phyloP scores from a whole-genome alignment of 371 early-diverging fungal genomes.

The Apophysomyces elegans region DNA sequence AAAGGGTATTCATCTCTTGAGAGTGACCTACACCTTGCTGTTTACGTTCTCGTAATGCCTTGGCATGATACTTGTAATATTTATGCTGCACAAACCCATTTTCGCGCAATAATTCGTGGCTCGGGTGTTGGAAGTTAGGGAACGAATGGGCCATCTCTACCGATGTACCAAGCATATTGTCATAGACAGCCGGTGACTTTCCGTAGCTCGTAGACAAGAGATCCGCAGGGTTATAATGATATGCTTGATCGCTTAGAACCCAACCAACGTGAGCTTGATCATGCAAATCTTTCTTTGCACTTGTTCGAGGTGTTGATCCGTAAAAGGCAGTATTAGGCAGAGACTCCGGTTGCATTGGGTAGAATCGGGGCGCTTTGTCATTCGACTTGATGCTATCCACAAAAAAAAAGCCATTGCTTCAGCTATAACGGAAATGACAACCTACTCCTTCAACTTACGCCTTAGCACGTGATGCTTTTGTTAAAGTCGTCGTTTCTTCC shows the following conservation, averaged over 20 bases:
- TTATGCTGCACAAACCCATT: conserved; percentile 95
- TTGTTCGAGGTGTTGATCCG: conserved; percentile 30
- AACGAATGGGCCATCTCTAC: conserved; percentile 68
- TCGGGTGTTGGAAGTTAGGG: conserved; percentile 87
- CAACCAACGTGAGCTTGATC: conserved; percentile 87
- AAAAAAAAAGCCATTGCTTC: background rate
- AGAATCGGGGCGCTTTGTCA: conserved; percentile 58
- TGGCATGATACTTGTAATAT: conserved; percentile 89
- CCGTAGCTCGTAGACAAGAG: conserved; percentile 39
- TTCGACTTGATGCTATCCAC: conserved; percentile 26
- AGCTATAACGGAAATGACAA: background rate
- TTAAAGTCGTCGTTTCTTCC: background rate
- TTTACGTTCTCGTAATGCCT: conserved; percentile 92
- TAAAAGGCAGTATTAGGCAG: conserved; percentile 44
- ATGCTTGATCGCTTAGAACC: conserved; percentile 64
- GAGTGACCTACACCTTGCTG: conserved; percentile 83
- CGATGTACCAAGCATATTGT: conserved; percentile 44
- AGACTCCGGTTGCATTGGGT: conserved; percentile 56
- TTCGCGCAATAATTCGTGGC: conserved; percentile 89
- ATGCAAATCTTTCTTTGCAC: conserved; percentile 54
- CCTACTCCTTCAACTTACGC: background rate
- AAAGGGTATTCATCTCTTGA: conserved; percentile 95
- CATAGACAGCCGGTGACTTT: conserved; percentile 34
- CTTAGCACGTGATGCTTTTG: conserved; percentile 8
- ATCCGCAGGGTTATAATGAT: conserved; percentile 46